These are phyloP conservation scores for Handroanthus guayacan DNA, from an alignment of 257 asterid species.

Conservation along the genomic window DNA sequence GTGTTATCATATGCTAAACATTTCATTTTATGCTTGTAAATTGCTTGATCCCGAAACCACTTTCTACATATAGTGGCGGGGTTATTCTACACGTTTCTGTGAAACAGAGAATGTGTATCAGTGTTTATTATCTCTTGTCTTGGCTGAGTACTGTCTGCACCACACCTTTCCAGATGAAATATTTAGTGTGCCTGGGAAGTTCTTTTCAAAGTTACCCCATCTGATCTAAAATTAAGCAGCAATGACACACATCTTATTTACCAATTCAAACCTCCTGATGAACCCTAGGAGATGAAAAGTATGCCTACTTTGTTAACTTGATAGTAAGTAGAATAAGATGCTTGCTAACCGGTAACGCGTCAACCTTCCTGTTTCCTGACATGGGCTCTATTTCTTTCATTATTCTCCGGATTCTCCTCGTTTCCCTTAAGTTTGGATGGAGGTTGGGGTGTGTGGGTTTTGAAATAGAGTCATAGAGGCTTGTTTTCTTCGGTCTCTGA, in stretches of 20 bases:
- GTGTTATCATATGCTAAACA: background rate
- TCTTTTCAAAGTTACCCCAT: background rate
- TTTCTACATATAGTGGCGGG: background rate
- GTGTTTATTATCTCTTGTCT: background rate
- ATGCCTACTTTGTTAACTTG: conserved; percentile 7
- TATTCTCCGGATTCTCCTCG: too few relatives aligned
- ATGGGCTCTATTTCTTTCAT: background rate
- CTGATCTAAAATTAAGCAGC: background rate
- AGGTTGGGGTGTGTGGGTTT: too few relatives aligned
- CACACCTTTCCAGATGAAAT: background rate
- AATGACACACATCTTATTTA: background rate
- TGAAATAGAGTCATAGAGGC: too few relatives aligned
- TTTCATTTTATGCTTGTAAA: background rate
- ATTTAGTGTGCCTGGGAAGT: background rate
- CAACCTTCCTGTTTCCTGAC: too few relatives aligned
- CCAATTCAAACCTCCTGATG: conserved; percentile 1
- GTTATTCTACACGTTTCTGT: too few relatives aligned
- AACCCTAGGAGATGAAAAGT: background rate
- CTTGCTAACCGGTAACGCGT: background rate
- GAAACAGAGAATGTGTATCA: background rate
- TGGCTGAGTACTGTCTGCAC: background rate
- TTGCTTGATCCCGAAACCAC: background rate
- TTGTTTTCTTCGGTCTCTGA: too few relatives aligned
- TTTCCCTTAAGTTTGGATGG: too few relatives aligned
- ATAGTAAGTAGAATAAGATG: conserved; percentile 2